Conservation (phyloP, 2,329 filamentous ascomycete species). For the Monilinia fructicola region DNA sequence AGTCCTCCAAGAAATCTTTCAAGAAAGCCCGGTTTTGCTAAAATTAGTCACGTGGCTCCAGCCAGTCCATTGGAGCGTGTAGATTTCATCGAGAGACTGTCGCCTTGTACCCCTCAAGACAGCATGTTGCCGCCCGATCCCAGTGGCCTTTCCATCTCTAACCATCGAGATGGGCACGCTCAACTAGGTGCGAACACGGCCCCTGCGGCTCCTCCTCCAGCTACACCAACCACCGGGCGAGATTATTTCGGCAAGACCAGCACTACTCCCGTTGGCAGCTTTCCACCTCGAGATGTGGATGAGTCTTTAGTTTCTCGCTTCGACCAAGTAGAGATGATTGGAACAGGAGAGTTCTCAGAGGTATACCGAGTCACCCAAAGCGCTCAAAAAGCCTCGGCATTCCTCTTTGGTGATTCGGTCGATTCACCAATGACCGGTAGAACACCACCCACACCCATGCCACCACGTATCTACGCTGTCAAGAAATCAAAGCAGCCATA, state of each 20-base stretch:
- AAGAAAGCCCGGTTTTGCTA: constrained; percentile 51
- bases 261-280: constrained; percentile 68
- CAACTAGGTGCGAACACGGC: constrained; percentile 41
- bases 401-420: constrained; percentile 44
- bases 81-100: constrained; percentile 50
- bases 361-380: constrained; percentile 75
- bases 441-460: constrained; percentile 54
- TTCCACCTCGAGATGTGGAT: constrained; percentile 73
- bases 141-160: constrained; percentile 79
- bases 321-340: constrained; percentile 74
- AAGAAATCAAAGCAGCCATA: constrained; percentile 88
- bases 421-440: constrained; percentile 50
- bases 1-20: constrained; percentile 38
- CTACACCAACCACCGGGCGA: constrained; percentile 72
- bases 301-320: constrained; percentile 73
- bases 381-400: constrained; percentile 42
- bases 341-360: constrained; percentile 88
- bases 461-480: constrained; percentile 75
- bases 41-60: constrained; percentile 51
- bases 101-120: constrained; percentile 79
- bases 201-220: constrained; percentile 61
- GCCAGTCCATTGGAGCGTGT: constrained; percentile 61
- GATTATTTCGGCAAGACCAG: constrained; percentile 58
- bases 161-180: constrained; percentile 45
- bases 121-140: constrained; percentile 74